These are phyloP conservation scores for Colletotrichum theobromicola DNA, from an alignment of 2,329 filamentous ascomycete species.

Conservation along the genomic window DNA sequence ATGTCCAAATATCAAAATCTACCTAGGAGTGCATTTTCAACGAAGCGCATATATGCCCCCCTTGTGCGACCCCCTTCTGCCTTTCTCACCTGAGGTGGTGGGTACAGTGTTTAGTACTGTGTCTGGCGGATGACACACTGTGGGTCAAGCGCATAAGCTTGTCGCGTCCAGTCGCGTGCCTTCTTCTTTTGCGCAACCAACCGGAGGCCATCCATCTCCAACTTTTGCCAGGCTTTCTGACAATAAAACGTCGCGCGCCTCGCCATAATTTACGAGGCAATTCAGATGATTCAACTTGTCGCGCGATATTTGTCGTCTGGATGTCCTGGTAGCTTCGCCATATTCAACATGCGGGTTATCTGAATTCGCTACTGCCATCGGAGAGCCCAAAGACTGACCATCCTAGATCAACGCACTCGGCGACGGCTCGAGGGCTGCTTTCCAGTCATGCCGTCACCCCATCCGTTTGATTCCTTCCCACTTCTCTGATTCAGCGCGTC, in stretches of 20 bases:
- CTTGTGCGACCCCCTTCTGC: neutral
- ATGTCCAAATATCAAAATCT: neutral
- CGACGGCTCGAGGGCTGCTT: neutral
- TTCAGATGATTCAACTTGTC: neutral
- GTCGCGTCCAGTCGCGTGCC: neutral
- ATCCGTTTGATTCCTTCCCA: neutral
- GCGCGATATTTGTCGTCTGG: neutral
- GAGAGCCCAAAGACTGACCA: neutral
- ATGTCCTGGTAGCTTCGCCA: neutral
- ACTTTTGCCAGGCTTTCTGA: neutral
- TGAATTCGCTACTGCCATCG: neutral
- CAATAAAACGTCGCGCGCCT: neutral
- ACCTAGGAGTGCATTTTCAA: neutral
- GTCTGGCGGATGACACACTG: fast-evolving
- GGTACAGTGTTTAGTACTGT: neutral
- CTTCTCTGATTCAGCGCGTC: neutral
- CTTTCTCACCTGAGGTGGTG: neutral
- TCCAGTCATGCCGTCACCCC: neutral
- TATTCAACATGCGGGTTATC: neutral
- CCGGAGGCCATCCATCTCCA: neutral
- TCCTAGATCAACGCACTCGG: neutral
- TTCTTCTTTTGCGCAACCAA: neutral
- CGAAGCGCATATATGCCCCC: neutral
- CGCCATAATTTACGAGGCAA: neutral
- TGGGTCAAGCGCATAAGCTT: neutral